Evolutionary conservation across 352 stramenopile species (phyloP).

Genomic region (Blastocystis sp.): DNA sequence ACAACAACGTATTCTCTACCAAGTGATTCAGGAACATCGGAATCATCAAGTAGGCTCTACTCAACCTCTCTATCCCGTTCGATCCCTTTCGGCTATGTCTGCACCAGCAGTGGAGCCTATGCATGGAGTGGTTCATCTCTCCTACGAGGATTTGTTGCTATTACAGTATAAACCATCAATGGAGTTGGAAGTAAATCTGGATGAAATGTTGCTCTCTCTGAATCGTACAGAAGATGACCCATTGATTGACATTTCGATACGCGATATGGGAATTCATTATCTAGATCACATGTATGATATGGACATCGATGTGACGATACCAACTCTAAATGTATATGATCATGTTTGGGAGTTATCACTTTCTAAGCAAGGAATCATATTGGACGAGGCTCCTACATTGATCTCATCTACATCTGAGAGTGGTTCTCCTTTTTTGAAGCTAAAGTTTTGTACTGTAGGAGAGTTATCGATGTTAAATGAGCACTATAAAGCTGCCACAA

Average conservation of each 20-base stretch:
- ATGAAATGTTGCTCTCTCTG: neutral
- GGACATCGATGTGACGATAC: conserved; percentile 15
- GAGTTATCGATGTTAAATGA: conserved; percentile 45
- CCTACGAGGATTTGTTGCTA: conserved; percentile 50
- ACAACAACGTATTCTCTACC: conserved; percentile 6
- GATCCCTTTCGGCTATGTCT: neutral
- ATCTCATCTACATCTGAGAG: neutral
- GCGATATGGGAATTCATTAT: neutral
- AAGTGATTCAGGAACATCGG: neutral
- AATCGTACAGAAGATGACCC: neutral
- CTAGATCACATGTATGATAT: conserved; percentile 56
- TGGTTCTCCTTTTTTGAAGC: neutral
- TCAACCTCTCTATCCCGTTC: neutral
- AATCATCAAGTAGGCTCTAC: neutral
- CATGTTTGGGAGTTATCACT: neutral
- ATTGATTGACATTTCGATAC: neutral
- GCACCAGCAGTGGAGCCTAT: neutral
- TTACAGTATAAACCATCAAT: conserved; percentile 46
- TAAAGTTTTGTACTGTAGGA: neutral
- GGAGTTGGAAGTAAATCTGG: neutral
- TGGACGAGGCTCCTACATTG: neutral
- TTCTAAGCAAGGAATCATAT: neutral
- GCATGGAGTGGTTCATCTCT: conserved; percentile 23
- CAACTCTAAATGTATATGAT: neutral
- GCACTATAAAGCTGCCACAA: neutral